Percentiles rank a stretch among this genome's conserved stretches.
phyloP scores from a whole-genome alignment of 164 flowering plant species.

The Vitis labrusca region DNA sequence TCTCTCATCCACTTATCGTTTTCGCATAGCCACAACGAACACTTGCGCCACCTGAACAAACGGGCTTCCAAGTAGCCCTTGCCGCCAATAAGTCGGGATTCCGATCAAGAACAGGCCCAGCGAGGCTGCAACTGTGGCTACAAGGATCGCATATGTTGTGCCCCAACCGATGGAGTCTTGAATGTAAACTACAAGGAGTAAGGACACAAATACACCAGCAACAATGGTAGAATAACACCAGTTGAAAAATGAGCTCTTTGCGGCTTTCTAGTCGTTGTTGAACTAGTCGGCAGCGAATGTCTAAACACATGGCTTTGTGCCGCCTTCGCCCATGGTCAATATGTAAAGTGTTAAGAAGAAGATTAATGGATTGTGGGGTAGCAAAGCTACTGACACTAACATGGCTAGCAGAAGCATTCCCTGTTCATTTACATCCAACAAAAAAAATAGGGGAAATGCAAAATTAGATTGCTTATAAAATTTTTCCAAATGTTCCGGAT shows the following conservation, averaged over 20 bases:
- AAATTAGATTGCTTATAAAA: no score
- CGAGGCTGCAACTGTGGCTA: conserved; percentile 28
- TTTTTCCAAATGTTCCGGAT: no score
- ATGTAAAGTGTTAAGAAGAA: conserved; percentile 56
- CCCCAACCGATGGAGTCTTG: conserved; percentile 61
- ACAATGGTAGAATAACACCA: conserved; percentile 64
- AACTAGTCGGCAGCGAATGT: conserved; percentile 80
- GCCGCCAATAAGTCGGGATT: conserved; percentile 30
- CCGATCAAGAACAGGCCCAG: conserved; percentile 48
- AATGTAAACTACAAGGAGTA: conserved; percentile 39
- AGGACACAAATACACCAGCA: conserved; percentile 31
- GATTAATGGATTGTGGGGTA: conserved; percentile 1
- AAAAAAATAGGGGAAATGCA: no score
- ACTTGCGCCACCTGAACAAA: conserved; percentile 53
- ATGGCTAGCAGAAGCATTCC: conserved; percentile 36
- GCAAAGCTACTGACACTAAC: conserved; percentile 30
- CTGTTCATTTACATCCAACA: conserved; percentile 15
- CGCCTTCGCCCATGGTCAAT: conserved; percentile 57
- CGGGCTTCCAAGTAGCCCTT: conserved; percentile 55
- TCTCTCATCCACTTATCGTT: conserved; percentile 36
- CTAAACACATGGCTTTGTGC: conserved; percentile 71
- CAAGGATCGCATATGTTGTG: conserved; percentile 34
- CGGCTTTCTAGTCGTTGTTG: conserved; percentile 41
- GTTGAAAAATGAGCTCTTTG: conserved; percentile 67
- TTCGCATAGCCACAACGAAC: conserved; percentile 51